Base-by-base conservation (phyloP, 163 green algal species). In the Scenedesmus sp. region DNA sequence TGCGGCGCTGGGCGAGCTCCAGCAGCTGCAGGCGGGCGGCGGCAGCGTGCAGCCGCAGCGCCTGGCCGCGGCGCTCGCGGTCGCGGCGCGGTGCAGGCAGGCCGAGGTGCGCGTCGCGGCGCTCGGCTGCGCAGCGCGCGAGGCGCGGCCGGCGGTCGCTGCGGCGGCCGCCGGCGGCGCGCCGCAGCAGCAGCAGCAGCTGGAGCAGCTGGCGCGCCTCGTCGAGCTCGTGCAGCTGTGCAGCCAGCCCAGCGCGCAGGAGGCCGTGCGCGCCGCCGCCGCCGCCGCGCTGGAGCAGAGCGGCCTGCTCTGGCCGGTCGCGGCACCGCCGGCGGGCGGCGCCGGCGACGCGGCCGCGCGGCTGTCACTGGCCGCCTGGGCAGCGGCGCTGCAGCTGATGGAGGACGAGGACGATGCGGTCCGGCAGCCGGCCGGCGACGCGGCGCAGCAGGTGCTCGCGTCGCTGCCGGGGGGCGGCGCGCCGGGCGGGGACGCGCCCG, bases 391-490 rank as follows among this genome's bases (percentile, higher is more conserved):
- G 36, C 28, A 45, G 36, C 80, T 96, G 15, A 67, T 92, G 67
- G 88, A 97, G 70, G 92, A 97, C 70, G 92, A 97, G 33, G 92
- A 96, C 18, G 78, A 82, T 4, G 78, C 82, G 15, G 84, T 94
- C 54, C 29, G 83, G 9, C 42, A 66, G 26, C 18, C 53, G 13
- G 77, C 80, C 11, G 77, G 82, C 0, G 48, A 71, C 33, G 66
- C 85, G 50, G 77, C 82, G 20, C 83, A 89, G 70, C 50, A 31
- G 28, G 78, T 74, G 2, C 53, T 82, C 60, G 31, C 65, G 69
- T 26, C 33, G 5, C 57, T 18, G 57, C 62, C 48, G 72, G 20
- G 28, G 60, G 18, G 18, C 58, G 24, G 2, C 1, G 9, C 28
- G 45, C 4, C 39, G 22, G 29, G 26, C 69, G 53, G 18, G 5